phyloP scores from a whole-genome alignment of 2,329 filamentous ascomycete genomes.

The Lomentospora prolificans region DNA sequence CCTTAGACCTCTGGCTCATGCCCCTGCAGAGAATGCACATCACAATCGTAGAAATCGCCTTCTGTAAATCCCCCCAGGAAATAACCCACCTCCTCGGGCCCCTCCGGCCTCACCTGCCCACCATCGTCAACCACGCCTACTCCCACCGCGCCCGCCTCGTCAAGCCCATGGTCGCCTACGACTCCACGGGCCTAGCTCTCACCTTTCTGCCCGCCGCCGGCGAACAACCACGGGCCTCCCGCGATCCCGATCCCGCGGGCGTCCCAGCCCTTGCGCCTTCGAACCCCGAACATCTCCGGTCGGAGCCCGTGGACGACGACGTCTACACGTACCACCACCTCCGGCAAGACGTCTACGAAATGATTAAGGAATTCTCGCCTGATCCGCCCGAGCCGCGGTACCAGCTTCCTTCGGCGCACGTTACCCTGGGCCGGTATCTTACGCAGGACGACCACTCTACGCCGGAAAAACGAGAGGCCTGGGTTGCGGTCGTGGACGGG shows the following conservation, averaged over 20 bases:
- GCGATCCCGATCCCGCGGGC: neutral
- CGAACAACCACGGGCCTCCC: slow-evolving; percentile 35
- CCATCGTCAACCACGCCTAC: slow-evolving; percentile 57
- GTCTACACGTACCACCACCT: slow-evolving; percentile 85
- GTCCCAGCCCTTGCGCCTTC: slow-evolving; percentile 26
- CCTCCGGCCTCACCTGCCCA: slow-evolving; percentile 45
- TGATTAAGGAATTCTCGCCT: slow-evolving; percentile 31
- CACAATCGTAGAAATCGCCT: slow-evolving; percentile 76
- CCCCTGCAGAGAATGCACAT: slow-evolving; percentile 69
- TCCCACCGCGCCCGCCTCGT: slow-evolving; percentile 63
- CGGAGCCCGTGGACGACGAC: slow-evolving; percentile 40
- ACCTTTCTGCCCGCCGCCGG: slow-evolving; percentile 75
- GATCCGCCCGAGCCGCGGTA: slow-evolving; percentile 61
- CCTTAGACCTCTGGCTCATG: slow-evolving; percentile 84
- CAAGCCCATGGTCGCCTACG: slow-evolving; percentile 75
- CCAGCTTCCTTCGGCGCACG: slow-evolving; percentile 78
- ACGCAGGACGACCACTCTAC: slow-evolving; percentile 47
- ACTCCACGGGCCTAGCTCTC: slow-evolving; percentile 74
- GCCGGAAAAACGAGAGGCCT: slow-evolving; percentile 23
- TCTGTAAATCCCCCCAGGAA: slow-evolving; percentile 61
- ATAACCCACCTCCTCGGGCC: slow-evolving; percentile 52
- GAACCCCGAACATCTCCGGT: slow-evolving; percentile 23
- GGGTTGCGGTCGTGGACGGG: slow-evolving; percentile 61
- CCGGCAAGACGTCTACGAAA: slow-evolving; percentile 63
- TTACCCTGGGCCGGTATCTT: slow-evolving; percentile 79